Conservation (phyloP, 495 filamentous ascomycete genomes). For the Aspergillus ellipticus region DNA sequence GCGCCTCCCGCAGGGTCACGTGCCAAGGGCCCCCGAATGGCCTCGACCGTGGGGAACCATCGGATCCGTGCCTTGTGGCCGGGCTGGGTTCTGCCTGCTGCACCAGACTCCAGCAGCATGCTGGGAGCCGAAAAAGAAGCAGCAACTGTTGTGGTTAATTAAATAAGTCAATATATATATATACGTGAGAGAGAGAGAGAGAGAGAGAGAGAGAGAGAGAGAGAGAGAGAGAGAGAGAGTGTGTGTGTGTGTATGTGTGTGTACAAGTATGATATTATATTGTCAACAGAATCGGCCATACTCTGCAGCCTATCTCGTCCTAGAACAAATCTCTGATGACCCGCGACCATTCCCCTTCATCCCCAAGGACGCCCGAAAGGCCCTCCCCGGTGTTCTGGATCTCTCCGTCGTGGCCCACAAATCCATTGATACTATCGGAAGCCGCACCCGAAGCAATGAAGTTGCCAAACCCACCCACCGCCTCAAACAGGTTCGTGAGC, state of each 20-base stretch:
- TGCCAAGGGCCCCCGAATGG: neutral
- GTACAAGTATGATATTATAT: too few relatives aligned
- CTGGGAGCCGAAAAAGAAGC: too few relatives aligned
- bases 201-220: too few relatives aligned
- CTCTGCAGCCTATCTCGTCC: conserved; percentile 2
- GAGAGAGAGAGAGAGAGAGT: too few relatives aligned
- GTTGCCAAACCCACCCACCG: conserved; percentile 55
- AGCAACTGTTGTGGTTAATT: too few relatives aligned
- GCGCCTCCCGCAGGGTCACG: neutral
- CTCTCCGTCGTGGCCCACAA: conserved; percentile 40
- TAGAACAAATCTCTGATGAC: conserved; percentile 66
- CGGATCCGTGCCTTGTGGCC: too few relatives aligned
- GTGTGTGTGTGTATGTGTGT: too few relatives aligned
- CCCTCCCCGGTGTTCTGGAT: conserved; percentile 46
- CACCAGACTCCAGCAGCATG: too few relatives aligned
- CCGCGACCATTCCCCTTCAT: conserved; percentile 60
- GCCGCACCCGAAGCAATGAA: conserved; percentile 35
- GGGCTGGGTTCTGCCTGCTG: too few relatives aligned
- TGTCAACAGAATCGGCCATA: neutral
- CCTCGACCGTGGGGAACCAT: neutral
- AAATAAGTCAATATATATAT: too few relatives aligned
- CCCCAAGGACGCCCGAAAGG: conserved; percentile 49
- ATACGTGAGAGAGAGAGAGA: too few relatives aligned
- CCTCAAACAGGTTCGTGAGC: conserved; percentile 67
- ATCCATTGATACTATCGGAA: conserved; percentile 41